A percentile compares a stretch with the other conserved stretches of the same genome.
These are phyloP conservation scores for Ganoderma leucocontextum DNA, from an alignment of 1,284 basidiomycete genomes.

Conservation along the genomic window DNA sequence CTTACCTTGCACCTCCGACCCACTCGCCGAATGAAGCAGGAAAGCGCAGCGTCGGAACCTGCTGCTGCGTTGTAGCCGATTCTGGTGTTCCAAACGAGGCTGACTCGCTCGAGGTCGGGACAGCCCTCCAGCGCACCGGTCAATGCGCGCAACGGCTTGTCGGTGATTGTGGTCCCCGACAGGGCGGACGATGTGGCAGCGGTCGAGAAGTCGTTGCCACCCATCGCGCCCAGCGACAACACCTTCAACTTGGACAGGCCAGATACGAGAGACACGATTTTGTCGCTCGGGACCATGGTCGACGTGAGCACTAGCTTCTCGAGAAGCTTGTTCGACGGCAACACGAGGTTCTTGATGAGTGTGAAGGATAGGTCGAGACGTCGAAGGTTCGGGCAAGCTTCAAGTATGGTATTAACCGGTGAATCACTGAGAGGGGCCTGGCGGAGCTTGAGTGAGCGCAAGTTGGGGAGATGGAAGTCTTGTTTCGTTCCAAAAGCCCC, in stretches of 20 bases:
- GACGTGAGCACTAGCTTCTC: slow-evolving; percentile 72
- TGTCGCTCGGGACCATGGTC: slow-evolving; percentile 51
- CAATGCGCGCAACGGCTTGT: slow-evolving; percentile 54
- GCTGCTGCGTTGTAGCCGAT: slow-evolving; percentile 51
- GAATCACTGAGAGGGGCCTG: slow-evolving; percentile 59
- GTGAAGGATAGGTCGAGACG: slow-evolving; percentile 75
- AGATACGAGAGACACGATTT: slow-evolving; percentile 52
- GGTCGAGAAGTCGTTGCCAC: slow-evolving; percentile 55
- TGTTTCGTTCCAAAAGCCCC: slow-evolving; percentile 37
- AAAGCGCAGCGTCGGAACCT: slow-evolving; percentile 47
- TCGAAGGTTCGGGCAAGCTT: slow-evolving; percentile 56
- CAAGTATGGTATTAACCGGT: slow-evolving; percentile 52
- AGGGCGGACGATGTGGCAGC: slow-evolving; percentile 51
- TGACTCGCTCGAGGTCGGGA: slow-evolving; percentile 57
- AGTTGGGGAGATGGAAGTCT: slow-evolving; percentile 45
- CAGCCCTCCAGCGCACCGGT: slow-evolving; percentile 51
- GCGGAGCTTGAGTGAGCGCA: slow-evolving; percentile 68
- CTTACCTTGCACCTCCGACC: slow-evolving; percentile 68
- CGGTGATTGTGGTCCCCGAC: slow-evolving; percentile 63
- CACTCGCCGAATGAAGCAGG: slow-evolving; percentile 57
- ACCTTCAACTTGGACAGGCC: slow-evolving; percentile 52
- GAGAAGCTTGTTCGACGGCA: slow-evolving; percentile 40
- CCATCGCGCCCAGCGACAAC: slow-evolving; percentile 68
- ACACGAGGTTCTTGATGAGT: slow-evolving; percentile 50
- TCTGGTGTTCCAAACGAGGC: slow-evolving; percentile 68